Base-by-base conservation (phyloP, 192 early-diverging fungal genomes). In the Coemansia sp. region DNA sequence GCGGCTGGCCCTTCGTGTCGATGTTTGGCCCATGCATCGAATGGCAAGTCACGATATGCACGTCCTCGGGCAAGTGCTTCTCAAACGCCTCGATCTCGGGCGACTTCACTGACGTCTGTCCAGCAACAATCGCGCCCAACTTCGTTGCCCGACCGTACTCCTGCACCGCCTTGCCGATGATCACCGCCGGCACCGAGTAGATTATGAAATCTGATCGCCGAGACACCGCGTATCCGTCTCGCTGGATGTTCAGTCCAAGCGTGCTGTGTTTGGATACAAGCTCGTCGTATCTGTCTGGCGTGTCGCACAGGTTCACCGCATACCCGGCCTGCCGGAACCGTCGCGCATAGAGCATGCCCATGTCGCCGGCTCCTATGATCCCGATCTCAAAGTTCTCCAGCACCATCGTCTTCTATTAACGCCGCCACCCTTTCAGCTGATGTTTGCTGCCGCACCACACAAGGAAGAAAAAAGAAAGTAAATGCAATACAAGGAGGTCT, bases 41-140 rank as follows among this genome's bases (percentile, higher is more conserved):
- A 73, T 99, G 97, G 59, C 92, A 94, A 6, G 94, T 91, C 8
- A 99, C 88, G 59, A 99, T 97, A 70, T 95, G 88, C n/a, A 94
- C 93, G 78, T 99, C 97, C 0, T 66, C 43, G 1, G 97, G 96
- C 18, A 99, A 66, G 72, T 94, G 84, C 69, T 86, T 85, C 19
- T 94, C 92, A 65, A 99, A 97, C 5, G 96, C 96, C 6, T 60
- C 73, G 62, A 99, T 92, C 79, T 99, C 97, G 0, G 94, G 95
- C 65, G 90, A 88, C 80, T 98, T 98, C 16, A 98, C 94, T 5
- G 96, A 98, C 32, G 96, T 98, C 85, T 97, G 96, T 15, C 97
- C 97, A 1, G 87, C 89, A 0, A 96, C 95, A 63, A 96, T 90
- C 6, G 96, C 91, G 2, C 88, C 89, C 18, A 95, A 67, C 62